Evolutionary conservation across 2,329 filamentous ascomycete genomes (phyloP), one percentile per base, ranked within the genome.

Genomic region (Beauveria sp.): DNA sequence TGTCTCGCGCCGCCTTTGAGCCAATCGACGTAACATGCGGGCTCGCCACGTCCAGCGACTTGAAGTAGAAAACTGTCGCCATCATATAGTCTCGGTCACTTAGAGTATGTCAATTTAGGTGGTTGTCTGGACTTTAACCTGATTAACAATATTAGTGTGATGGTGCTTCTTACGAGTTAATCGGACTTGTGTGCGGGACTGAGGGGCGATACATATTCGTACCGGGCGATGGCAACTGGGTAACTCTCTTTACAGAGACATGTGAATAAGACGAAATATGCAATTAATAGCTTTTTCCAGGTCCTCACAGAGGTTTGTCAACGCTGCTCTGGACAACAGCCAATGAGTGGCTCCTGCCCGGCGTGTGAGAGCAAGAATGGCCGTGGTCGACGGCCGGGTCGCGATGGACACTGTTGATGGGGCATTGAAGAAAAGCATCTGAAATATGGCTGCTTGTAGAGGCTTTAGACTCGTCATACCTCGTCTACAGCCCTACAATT

Each of bases 321-420:
- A 9, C 30, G 22, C 30, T 22, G 18, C 24, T 38, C 18, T 43
- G 12, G 46, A 43, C 22, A 22, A 38, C 26, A 40, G 58, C 58
- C 49, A 47, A 47, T 60, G 38, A 26, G 40, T 53, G 58, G 58
- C 49, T n/a, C 47, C 40, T 54, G 28, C 50, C 49, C 38, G 28
- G 49, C 58, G n/a, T 42, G 58, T 54, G 58, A 60, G 58, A 54
- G 49, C 50, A 60, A 60, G 58, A 54, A 60, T 60, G 58, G 49
- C 20, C 40, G 16, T 24, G 9, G 50, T 34, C 42, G n/a, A 60
- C 40, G 47, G 49, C 26, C 40, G 14, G 49, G 55, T 60, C 28
- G 58, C 26, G 40, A 40, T 46, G 40, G 49, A 26, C 47, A 52
- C 38, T 53, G 40, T 30, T 20, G 47, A 42, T 14, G 24, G 28